These are phyloP conservation scores for Pseudogymnoascus destructans DNA, from an alignment of 2,329 filamentous ascomycete species.

Conservation along the genomic window DNA sequence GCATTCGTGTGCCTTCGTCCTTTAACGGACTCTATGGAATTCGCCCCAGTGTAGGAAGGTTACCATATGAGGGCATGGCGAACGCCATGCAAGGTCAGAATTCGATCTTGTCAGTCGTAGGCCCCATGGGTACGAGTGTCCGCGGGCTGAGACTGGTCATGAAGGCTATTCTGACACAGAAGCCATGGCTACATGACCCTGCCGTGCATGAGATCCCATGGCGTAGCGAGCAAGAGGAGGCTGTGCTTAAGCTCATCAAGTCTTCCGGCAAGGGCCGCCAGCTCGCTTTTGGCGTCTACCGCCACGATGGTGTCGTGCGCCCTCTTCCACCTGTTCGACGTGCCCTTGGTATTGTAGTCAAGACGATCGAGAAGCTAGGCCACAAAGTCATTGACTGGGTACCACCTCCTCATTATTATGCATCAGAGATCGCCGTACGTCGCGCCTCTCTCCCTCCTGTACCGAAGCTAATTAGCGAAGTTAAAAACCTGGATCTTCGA, in stretches of 20 bases:
- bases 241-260: constrained; percentile 29
- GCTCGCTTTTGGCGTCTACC: constrained; percentile 42
- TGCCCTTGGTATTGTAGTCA: constrained; percentile 37
- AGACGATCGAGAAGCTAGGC: constrained; percentile 37
- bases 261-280: constrained; percentile 23
- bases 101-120: constrained; percentile 47
- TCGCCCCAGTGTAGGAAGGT: constrained; percentile 27
- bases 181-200: constrained; percentile 56
- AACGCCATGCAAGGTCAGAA: constrained; percentile 49
- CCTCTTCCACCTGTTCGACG: constrained; percentile 45
- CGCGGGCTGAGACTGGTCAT: constrained; percentile 42
- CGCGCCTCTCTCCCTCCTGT: constrained; percentile 17
- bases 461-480: constrained; percentile 13
- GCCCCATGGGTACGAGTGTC: constrained; percentile 45
- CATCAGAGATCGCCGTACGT: constrained; percentile 29
- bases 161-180: constrained; percentile 39
- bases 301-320: constrained; percentile 35
- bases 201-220: constrained; percentile 53
- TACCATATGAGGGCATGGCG: constrained; percentile 42
- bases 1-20: constrained; percentile 27
- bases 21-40: constrained; percentile 30
- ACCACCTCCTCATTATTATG: constrained; percentile 36
- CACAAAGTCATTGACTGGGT: constrained; percentile 48
- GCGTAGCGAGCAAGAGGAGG: constrained; percentile 33
- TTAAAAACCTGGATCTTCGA: constrained; percentile 32